Percentiles rank a stretch among this genome's conserved stretches.
These are phyloP conservation scores for Penicillium brasilianum DNA, from an alignment of 2,329 filamentous ascomycete genomes.

Conservation along the genomic window DNA sequence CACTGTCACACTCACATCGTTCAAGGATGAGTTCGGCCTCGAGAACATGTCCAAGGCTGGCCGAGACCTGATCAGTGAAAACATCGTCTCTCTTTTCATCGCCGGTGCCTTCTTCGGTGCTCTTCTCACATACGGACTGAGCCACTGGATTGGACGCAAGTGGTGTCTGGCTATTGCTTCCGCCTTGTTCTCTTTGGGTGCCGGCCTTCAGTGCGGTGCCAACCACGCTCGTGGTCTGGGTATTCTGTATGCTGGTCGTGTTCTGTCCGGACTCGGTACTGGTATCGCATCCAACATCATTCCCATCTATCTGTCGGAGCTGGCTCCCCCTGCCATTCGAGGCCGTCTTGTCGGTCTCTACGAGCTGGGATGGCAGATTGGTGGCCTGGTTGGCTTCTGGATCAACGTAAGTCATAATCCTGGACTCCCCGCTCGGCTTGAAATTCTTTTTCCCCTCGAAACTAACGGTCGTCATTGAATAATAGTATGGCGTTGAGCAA, in stretches of 20 bases:
- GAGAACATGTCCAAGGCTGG: slow-evolving; percentile 52
- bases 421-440: not conserved
- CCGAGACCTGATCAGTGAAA: slow-evolving; percentile 67
- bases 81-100: slow-evolving; percentile 79
- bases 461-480: slow-evolving; percentile 18
- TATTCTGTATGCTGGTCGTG: slow-evolving; percentile 61
- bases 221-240: slow-evolving; percentile 65
- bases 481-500: slow-evolving; percentile 60
- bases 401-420: slow-evolving; percentile 46
- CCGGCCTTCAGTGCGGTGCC: slow-evolving; percentile 70
- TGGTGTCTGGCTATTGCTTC: slow-evolving; percentile 65
- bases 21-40: slow-evolving; percentile 70
- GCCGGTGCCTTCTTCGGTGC: slow-evolving; percentile 82
- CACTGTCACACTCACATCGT: slow-evolving; percentile 71
- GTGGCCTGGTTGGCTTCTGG: slow-evolving; percentile 58
- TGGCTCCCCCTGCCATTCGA: slow-evolving; percentile 63
- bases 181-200: slow-evolving; percentile 69
- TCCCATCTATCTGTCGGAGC: slow-evolving; percentile 65
- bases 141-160: slow-evolving; percentile 68
- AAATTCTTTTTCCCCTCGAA: not conserved
- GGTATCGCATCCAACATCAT: slow-evolving; percentile 62
- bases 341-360: slow-evolving; percentile 65
- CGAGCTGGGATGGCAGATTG: slow-evolving; percentile 61
- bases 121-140: slow-evolving; percentile 65
- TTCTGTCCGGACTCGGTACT: slow-evolving; percentile 62